Evolutionary conservation across 805 yeast species (phyloP).

Genomic region (Cyberlindnera euphorbiiphila): DNA sequence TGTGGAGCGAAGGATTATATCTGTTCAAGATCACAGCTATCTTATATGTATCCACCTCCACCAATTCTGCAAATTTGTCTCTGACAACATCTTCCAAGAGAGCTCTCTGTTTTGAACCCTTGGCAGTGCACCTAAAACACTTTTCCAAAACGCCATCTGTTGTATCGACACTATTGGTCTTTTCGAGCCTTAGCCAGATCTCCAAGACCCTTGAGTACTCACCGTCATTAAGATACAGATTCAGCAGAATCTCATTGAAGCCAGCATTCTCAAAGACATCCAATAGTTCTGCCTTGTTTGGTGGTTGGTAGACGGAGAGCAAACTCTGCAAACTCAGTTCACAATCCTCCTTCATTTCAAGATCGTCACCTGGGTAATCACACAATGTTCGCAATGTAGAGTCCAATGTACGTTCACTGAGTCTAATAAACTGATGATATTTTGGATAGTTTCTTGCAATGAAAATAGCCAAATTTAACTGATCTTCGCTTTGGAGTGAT

Average conservation of each 20-base stretch:
- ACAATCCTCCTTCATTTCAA: slow-evolving; percentile 46
- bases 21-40: slow-evolving; percentile 28
- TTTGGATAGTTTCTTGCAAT: slow-evolving; percentile 80
- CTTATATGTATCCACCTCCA: slow-evolving; percentile 28
- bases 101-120: slow-evolving; percentile 20
- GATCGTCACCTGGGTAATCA: slow-evolving; percentile 29
- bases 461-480: slow-evolving; percentile 54
- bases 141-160: slow-evolving; percentile 27
- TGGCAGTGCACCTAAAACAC: slow-evolving; percentile 25
- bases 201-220: slow-evolving; percentile 50
- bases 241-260: slow-evolving; percentile 55
- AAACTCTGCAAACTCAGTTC: slow-evolving; percentile 75
- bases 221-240: slow-evolving; percentile 51
- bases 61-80: slow-evolving; percentile 20
- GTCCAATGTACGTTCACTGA: slow-evolving; percentile 57
- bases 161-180: slow-evolving; percentile 23
- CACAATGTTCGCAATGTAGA: slow-evolving; percentile 49
- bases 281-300: slow-evolving; percentile 45
- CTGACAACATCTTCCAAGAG: slow-evolving; percentile 18
- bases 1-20: slow-evolving; percentile 21
- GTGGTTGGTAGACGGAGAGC: slow-evolving; percentile 61
- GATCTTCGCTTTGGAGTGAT: slow-evolving; percentile 30
- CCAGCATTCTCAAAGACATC: slow-evolving; percentile 49
- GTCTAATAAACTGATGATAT: slow-evolving; percentile 73
- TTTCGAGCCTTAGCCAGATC: slow-evolving; percentile 43